Evolutionary conservation across 495 filamentous ascomycete species (phyloP), one percentile per base, ranked within the genome.

Genomic region (Cudoniella acicularis): DNA sequence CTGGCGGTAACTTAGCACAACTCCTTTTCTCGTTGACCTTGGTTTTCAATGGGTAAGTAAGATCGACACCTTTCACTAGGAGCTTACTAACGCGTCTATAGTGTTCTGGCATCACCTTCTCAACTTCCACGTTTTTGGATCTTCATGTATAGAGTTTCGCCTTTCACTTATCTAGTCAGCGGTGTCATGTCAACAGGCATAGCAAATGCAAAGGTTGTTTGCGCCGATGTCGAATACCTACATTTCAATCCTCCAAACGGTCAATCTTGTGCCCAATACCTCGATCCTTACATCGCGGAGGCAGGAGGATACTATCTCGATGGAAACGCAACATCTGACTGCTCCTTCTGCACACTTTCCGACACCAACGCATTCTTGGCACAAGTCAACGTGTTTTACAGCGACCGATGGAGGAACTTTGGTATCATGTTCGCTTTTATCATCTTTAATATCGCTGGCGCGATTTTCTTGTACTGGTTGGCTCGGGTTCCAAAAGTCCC

Each of bases 71-170:
- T n/a, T n/a, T n/a, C n/a, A n/a, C n/a, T n/a, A n/a, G n/a, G n/a
- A n/a, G n/a, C n/a, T 16, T 91, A 47, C 79, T 91, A 56, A 26
- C 81, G 85, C 36, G 23, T 18, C 26, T 21, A 50, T 43, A 64
- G 65, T 62, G 65, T 67, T 22, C 56, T 67, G 0, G 65, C 62
- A 17, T 43, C 49, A 2, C 86, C 89, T 3, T 59, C 70, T 2
- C 72, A 69, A 1, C 70, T 91, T 43, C 88, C 88, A 9, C 65
- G 79, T 10, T 91, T 92, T 77, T 93, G 89, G 89, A 88, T 88
- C 63, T 91, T 91, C 77, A 89, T 92, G 85, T 90, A 92, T 67
- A 84, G 86, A 27, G 73, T 88, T 52, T 88, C 85, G 2, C 89
- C 89, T 4, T 87, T 92, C 51, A 87, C 85, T 0, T 91, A 92